Evolutionary conservation across 768 basidiomycete species (phyloP).

Genomic region (Ephemerocybe angulata): DNA sequence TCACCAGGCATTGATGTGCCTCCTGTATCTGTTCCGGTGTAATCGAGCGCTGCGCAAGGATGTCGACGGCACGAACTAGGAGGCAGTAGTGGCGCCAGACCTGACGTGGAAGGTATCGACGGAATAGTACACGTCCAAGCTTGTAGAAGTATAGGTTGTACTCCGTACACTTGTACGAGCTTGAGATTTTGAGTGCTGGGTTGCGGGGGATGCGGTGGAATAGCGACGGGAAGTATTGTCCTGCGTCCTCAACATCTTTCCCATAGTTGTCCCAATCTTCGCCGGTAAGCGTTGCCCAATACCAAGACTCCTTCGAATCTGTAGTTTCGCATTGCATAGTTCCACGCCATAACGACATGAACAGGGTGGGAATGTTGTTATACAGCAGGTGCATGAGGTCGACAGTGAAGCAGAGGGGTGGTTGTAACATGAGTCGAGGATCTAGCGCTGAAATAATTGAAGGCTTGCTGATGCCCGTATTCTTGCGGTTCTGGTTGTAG

Average conservation of each 20-base stretch:
- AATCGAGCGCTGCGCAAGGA: constrained; percentile 24
- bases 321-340: constrained; percentile 1
- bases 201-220: constrained; percentile 15
- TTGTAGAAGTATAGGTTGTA: constrained; percentile 30
- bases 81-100: constrained; percentile 32
- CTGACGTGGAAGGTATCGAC: constrained; percentile 20
- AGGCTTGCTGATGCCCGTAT: no score
- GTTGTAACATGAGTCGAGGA: no score
- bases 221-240: constrained; percentile 20
- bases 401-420: no score
- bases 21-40: constrained; percentile 13
- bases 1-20: constrained; percentile 20
- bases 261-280: constrained; percentile 12
- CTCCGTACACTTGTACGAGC: constrained; percentile 19
- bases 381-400: constrained; percentile 5
- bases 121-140: constrained; percentile 26
- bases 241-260: constrained; percentile 15
- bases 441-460: no score
- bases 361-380: constrained; percentile 1
- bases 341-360: constrained; percentile 11
- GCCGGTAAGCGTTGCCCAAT: constrained; percentile 10
- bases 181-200: constrained; percentile 8
- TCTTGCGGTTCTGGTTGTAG: neutral
- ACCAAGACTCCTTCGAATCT: constrained; percentile 6
- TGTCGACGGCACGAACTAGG: constrained; percentile 21